These are phyloP conservation scores for Coprinellus aureogranulatus DNA, from an alignment of 768 basidiomycete genomes.

Conservation along the genomic window DNA sequence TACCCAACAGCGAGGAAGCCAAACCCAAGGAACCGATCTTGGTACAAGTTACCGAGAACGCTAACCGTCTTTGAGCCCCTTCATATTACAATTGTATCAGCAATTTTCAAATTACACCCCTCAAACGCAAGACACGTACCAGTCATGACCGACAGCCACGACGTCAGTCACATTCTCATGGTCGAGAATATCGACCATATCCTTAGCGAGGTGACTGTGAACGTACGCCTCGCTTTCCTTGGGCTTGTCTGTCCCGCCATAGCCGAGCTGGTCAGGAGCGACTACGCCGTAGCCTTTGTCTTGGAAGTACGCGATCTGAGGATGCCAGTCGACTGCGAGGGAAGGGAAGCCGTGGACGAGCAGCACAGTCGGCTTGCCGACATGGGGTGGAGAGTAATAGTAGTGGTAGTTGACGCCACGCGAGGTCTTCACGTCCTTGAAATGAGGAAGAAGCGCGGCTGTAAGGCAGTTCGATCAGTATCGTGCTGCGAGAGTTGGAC, in stretches of 20 bases:
- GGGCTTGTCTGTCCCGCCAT: constrained; percentile 50
- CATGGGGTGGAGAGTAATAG: constrained; percentile 24
- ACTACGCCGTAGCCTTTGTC: constrained; percentile 42
- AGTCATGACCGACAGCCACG: constrained; percentile 45
- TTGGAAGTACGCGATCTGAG: constrained; percentile 37
- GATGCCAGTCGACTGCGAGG: constrained; percentile 39
- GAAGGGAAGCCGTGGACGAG: constrained; percentile 48
- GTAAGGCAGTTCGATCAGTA: too few relatives aligned
- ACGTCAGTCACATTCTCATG: constrained; percentile 28
- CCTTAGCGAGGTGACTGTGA: constrained; percentile 31
- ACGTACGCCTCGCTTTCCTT: constrained; percentile 33
- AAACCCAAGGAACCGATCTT: constrained; percentile 38
- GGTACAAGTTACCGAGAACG: constrained; percentile 36
- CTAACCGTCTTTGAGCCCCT: constrained; percentile 37
- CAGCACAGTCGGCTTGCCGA: constrained; percentile 33
- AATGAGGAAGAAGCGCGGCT: constrained; percentile 5
- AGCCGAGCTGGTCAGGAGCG: constrained; percentile 52
- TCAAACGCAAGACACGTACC: constrained; percentile 20
- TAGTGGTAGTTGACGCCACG: constrained; percentile 37
- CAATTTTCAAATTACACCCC: neutral
- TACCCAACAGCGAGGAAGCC: constrained; percentile 40
- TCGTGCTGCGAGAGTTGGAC: too few relatives aligned
- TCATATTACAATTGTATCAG: neutral
- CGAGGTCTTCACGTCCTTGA: constrained; percentile 30
- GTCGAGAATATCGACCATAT: constrained; percentile 43